Base-by-base conservation (phyloP, 352 stramenopile genomes). In the Globisporangium takayamanum region DNA sequence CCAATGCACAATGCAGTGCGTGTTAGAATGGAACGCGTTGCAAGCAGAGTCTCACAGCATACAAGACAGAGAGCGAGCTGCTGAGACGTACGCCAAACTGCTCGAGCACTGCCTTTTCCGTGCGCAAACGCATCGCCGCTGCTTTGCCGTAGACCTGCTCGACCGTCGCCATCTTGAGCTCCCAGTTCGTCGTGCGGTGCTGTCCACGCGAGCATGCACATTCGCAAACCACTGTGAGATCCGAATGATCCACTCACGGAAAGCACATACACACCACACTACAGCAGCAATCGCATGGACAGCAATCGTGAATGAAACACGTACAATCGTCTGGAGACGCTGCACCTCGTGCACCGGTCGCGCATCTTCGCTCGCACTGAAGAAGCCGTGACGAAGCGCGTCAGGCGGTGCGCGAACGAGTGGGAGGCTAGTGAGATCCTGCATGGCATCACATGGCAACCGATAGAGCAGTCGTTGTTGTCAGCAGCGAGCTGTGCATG, bases 71-170 rank as follows among this genome's bases (percentile, higher is more conserved):
- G 20, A 36, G 41, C 12, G 55, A 48, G 39, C 15, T 26, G 36
- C 37, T 22, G 10, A 18, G 33, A 73, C 70, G 44, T 58, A 90
- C 83, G 49, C 59, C 76, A 67, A 90, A 91, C 71, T 94, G 82
- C 65, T 94, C 80, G 58, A 94, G 73, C 55, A 94, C 71, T n/a
- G 78, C 62, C 68, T 94, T 94, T 51, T 94, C 85, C n/a, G 85
- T 92, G 62, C 85, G 85, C 61, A 94, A 66, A 71, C 85, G 85
- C 85, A 94, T 94, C 59, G 85, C 78, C 22, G 85, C 85, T n/a
- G 76, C 85, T 70, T 92, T 94, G 64, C 85, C 85, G 69, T 94
- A 94, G 45, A 94, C 74, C 67, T 94, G 85, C 72, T 94, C 85
- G 8, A 94, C 85, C 55, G 82, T 92, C 54, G 80, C 72, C 85